These are phyloP conservation scores for Coemansia sp. DNA, from an alignment of 192 early-diverging fungal species.

Conservation along the genomic window DNA sequence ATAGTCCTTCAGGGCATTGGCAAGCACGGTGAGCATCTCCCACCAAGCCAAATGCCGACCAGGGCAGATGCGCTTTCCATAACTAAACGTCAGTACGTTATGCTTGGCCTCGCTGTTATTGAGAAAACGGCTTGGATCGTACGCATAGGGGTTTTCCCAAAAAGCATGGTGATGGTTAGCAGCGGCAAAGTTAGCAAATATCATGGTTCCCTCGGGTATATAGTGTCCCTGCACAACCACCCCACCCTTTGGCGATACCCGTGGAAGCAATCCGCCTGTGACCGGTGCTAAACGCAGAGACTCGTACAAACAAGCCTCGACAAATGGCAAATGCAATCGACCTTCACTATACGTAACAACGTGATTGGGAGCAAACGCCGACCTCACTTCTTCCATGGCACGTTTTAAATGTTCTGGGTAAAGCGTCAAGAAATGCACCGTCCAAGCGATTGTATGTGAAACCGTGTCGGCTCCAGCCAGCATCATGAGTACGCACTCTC, in stretches of 20 bases:
- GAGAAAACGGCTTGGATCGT: slow-evolving; percentile 22
- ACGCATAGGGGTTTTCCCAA: slow-evolving; percentile 26
- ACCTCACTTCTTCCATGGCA: slow-evolving; percentile 25
- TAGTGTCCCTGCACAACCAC: slow-evolving; percentile 18
- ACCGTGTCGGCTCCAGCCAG: slow-evolving; percentile 33
- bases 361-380: slow-evolving; percentile 8
- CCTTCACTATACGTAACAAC: slow-evolving; percentile 20
- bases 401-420: slow-evolving; percentile 18
- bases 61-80: slow-evolving; percentile 29
- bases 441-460: slow-evolving; percentile 38
- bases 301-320: slow-evolving; percentile 40
- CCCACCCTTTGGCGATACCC: slow-evolving; percentile 25
- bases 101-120: slow-evolving; percentile 13
- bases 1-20: slow-evolving; percentile 40
- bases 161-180: slow-evolving; percentile 24
- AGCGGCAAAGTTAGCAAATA: slow-evolving; percentile 30
- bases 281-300: slow-evolving; percentile 35
- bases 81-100: slow-evolving; percentile 30
- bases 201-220: slow-evolving; percentile 17
- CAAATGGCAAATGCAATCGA: slow-evolving; percentile 26
- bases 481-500: slow-evolving; percentile 46
- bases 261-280: slow-evolving; percentile 24
- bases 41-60: slow-evolving; percentile 29
- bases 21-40: slow-evolving; percentile 32
- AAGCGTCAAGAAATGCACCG: slow-evolving; percentile 26